Percentiles rank a stretch among this genome's conserved stretches.
Conservation (phyloP, 2,329 filamentous ascomycete species). For the Fonsecaea erecta region DNA sequence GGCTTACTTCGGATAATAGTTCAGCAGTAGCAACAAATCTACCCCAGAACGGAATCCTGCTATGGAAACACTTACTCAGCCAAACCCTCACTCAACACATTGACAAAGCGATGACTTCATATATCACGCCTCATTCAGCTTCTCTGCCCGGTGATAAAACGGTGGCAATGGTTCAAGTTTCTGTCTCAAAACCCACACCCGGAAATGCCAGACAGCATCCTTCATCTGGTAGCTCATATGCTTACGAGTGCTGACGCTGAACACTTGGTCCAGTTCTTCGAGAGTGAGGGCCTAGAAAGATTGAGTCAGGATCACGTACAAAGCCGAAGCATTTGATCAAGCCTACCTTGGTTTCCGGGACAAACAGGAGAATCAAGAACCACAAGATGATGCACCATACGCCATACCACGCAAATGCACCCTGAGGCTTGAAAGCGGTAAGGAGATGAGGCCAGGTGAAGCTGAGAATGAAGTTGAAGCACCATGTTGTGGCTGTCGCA, state of each 20-base stretch:
- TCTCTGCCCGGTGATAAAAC: slow-evolving; percentile 43
- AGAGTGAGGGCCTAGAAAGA: slow-evolving; percentile 43
- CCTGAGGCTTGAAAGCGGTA: slow-evolving; percentile 55
- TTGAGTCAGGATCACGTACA: slow-evolving; percentile 17
- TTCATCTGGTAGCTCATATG: slow-evolving; percentile 49
- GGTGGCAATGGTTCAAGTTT: slow-evolving; percentile 43
- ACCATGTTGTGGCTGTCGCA: slow-evolving; percentile 61
- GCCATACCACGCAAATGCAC: slow-evolving; percentile 63
- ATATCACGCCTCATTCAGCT: slow-evolving; percentile 27
- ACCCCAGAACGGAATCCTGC: background rate
- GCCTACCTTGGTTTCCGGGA: slow-evolving; percentile 55
- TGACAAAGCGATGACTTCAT: slow-evolving; percentile 7
- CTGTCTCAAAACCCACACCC: slow-evolving; percentile 46
- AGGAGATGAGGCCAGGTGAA: slow-evolving; percentile 59
- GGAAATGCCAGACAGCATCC: slow-evolving; percentile 49
- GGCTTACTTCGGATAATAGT: background rate
- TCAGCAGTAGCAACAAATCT: background rate
- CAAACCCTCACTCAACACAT: background rate
- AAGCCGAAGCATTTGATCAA: slow-evolving; percentile 30
- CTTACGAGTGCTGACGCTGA: slow-evolving; percentile 55
- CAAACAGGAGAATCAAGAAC: slow-evolving; percentile 57
- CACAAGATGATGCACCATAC: slow-evolving; percentile 58
- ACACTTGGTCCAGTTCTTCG: slow-evolving; percentile 58
- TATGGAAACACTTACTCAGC: slow-evolving; percentile 2
- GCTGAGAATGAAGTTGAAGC: slow-evolving; percentile 60